Evolutionary conservation across 1,284 basidiomycete genomes (phyloP), one percentile per base, ranked within the genome.

Genomic region (Athelia psychrophila): DNA sequence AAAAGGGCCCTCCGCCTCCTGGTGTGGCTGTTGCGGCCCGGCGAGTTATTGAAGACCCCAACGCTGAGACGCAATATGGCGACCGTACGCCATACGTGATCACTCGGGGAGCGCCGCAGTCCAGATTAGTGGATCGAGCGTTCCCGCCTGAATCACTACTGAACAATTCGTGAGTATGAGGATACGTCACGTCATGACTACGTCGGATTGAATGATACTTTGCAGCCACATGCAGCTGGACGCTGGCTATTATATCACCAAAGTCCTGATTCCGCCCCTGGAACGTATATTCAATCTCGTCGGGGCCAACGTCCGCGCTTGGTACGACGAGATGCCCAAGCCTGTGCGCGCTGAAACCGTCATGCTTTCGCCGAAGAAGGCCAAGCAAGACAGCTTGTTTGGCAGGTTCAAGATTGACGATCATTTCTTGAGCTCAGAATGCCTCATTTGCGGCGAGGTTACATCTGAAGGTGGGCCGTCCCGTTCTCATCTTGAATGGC

Each of bases 11-110:
- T 0, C 96, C 94, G 0, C 95, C 93, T 3, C 95, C 96, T 9
- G 96, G 95, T 0, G 95, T 87, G 1, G 83, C 87, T 0, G 88
- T 98, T 3, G 93, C 95, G 3, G 88, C 90, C 16, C 80, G 88
- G 38, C 79, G 83, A 49, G 81, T 91, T 68, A 64, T 88, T 19
- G 68, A 83, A 44, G 96, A 98, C 66, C 84, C 86, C 1, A 82
- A 87, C 24, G 82, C 88, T 54, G 94, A 97, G 64, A 81, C 91
- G 1, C 93, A 95, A 61, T 95, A 97, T 60, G 93, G 91, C 15
- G 95, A 99, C 64, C 84, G 96, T 23, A 83, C 98, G 2, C 93
- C 95, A 0, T 98, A 98, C 66, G 81, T 98, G 40, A 91, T 99
- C 51, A 74, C 79, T 13, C 68, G 85, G 46, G 88, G 91, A 2